These are phyloP conservation scores for Ascochyta pisi DNA, from an alignment of 2,329 filamentous ascomycete genomes.

Conservation along the genomic window DNA sequence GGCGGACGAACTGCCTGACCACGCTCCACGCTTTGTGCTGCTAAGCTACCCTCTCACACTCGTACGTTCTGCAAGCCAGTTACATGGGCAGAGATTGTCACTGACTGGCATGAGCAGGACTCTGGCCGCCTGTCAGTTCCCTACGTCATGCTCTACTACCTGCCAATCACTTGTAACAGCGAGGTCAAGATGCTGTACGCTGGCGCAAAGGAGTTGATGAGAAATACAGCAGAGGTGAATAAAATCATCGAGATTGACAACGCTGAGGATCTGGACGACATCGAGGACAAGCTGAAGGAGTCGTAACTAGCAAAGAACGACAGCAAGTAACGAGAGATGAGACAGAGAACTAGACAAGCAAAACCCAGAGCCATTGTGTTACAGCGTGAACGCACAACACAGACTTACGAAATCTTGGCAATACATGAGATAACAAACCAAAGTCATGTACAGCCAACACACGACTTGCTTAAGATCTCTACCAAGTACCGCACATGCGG, in stretches of 20 bases:
- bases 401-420: background rate
- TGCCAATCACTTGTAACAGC: conserved; percentile 88
- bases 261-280: conserved; percentile 80
- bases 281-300: conserved; percentile 70
- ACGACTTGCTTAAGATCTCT: background rate
- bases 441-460: background rate
- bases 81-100: background rate
- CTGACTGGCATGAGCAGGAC: conserved; percentile 57
- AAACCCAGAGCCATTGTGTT: background rate
- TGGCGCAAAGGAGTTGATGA: conserved; percentile 93
- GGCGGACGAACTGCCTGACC: conserved; percentile 88
- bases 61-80: conserved; percentile 57
- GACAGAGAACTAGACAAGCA: background rate
- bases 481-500: background rate
- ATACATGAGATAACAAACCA: background rate
- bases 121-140: conserved; percentile 87
- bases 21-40: conserved; percentile 86
- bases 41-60: conserved; percentile 89
- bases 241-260: conserved; percentile 84
- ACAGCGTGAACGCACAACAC: background rate
- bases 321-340: background rate
- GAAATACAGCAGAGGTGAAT: conserved; percentile 89
- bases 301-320: background rate
- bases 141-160: conserved; percentile 94
- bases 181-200: conserved; percentile 93